These are phyloP conservation scores for Lipomyces oligophaga DNA, from an alignment of 805 yeast species.

Conservation along the genomic window DNA sequence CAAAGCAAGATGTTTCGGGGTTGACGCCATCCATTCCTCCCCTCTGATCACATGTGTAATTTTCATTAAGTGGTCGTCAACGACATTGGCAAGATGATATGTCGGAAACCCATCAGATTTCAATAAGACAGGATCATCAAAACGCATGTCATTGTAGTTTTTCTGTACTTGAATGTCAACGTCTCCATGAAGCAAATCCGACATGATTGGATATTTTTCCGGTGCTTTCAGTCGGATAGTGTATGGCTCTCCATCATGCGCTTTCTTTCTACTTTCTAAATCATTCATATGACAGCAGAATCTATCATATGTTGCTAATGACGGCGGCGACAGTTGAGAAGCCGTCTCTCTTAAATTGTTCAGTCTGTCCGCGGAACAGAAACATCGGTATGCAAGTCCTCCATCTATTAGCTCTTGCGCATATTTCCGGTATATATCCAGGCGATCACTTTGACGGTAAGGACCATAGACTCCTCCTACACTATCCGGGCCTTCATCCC, in stretches of 20 bases:
- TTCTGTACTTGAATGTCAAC: constrained; percentile 76
- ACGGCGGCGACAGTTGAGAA: constrained; percentile 71
- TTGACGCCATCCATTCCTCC: constrained; percentile 95
- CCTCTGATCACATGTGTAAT: constrained; percentile 95
- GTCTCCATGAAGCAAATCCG: constrained; percentile 74
- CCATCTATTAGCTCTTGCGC: constrained; percentile 39
- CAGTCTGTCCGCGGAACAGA: constrained; percentile 77
- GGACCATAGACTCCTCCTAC: constrained; percentile 62
- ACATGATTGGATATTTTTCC: constrained; percentile 57
- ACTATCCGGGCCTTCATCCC: constrained; percentile 84
- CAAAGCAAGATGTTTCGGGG: constrained; percentile 88
- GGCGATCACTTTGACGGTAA: constrained; percentile 79
- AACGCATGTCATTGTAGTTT: constrained; percentile 65
- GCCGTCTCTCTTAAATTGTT: constrained; percentile 68
- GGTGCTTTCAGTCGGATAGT: constrained; percentile 81
- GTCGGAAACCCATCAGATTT: constrained; percentile 97
- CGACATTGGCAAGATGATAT: constrained; percentile 91
- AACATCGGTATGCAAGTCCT: constrained; percentile 82
- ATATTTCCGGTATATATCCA: constrained; percentile 59
- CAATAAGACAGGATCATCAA: constrained; percentile 82
- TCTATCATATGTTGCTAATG: constrained; percentile 88
- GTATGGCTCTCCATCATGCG: constrained; percentile 40
- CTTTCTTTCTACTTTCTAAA: constrained; percentile 41
- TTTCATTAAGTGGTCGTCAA: constrained; percentile 90
- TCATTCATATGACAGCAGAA: constrained; percentile 52